These are phyloP conservation scores for Malus hybrid DNA, from an alignment of 331 rosid genomes.

Conservation along the genomic window DNA sequence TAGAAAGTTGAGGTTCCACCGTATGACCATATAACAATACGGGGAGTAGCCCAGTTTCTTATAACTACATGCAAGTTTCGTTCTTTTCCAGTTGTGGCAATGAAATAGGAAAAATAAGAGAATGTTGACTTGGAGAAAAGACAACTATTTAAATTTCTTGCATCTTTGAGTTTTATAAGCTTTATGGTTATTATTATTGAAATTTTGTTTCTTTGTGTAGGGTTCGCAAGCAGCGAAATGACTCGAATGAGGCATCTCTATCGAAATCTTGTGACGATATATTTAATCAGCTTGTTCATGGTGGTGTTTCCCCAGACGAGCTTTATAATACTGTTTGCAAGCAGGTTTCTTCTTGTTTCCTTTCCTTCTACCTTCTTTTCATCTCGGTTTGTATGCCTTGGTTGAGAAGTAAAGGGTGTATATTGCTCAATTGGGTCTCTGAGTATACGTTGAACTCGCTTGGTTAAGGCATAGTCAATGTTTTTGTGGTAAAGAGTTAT, in stretches of 20 bases:
- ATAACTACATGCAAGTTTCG: no score
- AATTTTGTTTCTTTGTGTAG: constrained; percentile 26
- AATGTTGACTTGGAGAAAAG: neutral
- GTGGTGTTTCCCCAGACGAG: constrained; percentile 69
- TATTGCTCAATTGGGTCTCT: neutral
- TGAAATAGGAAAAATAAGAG: no score
- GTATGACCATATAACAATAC: no score
- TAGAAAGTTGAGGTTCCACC: no score
- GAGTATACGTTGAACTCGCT: neutral
- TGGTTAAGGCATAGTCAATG: neutral
- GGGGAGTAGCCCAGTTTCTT: no score
- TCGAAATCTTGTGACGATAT: constrained; percentile 85
- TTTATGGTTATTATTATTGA: neutral
- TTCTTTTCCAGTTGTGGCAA: no score
- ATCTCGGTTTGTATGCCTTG: neutral
- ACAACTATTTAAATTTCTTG: no score
- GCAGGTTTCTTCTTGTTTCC: constrained; percentile 45
- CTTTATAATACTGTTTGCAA: constrained; percentile 81
- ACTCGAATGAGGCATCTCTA: constrained; percentile 37
- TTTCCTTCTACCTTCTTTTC: constrained; percentile 1
- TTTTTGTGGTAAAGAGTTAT: neutral
- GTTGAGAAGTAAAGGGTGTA: neutral
- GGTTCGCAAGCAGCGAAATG: constrained; percentile 67
- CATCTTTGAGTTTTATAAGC: neutral
- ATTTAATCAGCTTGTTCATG: constrained; percentile 69